Percentiles rank a stretch among this genome's conserved stretches.
These are phyloP conservation scores for Aspergillus biplanus DNA, from an alignment of 495 filamentous ascomycete genomes.

Conservation along the genomic window DNA sequence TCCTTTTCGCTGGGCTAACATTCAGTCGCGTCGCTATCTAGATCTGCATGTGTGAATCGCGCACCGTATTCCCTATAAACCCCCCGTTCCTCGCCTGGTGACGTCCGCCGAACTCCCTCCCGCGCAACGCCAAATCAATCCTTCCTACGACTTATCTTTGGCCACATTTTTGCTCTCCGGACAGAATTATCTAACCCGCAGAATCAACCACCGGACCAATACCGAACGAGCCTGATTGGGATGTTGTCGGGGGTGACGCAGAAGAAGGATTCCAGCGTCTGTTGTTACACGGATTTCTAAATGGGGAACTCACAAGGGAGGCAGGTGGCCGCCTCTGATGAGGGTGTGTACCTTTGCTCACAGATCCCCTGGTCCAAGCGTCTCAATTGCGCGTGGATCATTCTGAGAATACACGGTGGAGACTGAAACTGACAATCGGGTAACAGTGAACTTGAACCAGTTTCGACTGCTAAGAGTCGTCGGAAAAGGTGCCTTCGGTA, in stretches of 20 bases:
- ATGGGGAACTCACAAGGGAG: conserved; percentile 98
- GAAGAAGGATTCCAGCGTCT: conserved; percentile 27
- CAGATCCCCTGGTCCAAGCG: conserved; percentile 1
- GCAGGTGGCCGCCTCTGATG: conserved; percentile 87
- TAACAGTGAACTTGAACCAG: conserved; percentile 90
- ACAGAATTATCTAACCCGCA: neutral
- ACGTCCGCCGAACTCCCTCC: neutral
- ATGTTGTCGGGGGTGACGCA: conserved; percentile 38
- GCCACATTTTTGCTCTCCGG: neutral
- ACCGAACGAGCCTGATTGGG: conserved; percentile 30
- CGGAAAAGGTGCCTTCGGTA: conserved; percentile 96
- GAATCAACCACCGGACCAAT: conserved; percentile 10
- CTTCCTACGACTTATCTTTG: conserved; percentile 1
- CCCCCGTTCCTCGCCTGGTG: conserved; percentile 13
- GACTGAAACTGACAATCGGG: conserved; percentile 16
- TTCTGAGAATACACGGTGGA: conserved; percentile 15
- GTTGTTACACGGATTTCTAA: conserved; percentile 32
- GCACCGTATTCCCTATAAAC: conserved; percentile 18
- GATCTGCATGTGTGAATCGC: conserved; percentile 22
- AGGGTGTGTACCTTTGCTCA: conserved; percentile 65
- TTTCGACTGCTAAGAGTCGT: conserved; percentile 95
- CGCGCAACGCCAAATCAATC: neutral
- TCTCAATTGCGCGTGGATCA: conserved; percentile 1
- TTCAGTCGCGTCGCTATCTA: conserved; percentile 17
- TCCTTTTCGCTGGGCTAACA: conserved; percentile 21